Conservation (phyloP, 129 eudicot species). For the Centella asiatica region DNA sequence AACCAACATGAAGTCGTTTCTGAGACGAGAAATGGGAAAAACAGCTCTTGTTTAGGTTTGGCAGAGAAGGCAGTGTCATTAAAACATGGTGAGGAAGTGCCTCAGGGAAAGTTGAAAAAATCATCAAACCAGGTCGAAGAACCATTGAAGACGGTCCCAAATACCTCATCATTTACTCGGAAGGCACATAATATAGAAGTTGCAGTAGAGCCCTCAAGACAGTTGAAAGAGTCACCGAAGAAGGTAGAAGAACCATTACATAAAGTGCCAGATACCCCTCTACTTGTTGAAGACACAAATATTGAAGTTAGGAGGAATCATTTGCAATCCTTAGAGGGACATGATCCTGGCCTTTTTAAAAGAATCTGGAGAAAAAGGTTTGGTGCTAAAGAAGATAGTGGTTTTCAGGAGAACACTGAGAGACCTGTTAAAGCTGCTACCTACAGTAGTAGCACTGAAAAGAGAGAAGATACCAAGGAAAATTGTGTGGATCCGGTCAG, state of each 20-base stretch:
- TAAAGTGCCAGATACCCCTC: slow-evolving; percentile 17
- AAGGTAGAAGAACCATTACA: slow-evolving; percentile 4
- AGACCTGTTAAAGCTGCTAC: slow-evolving; percentile 1
- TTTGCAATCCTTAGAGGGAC: slow-evolving; percentile 15
- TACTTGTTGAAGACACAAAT: slow-evolving; percentile 22
- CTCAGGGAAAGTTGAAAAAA: slow-evolving; percentile 21
- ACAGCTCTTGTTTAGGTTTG: slow-evolving; percentile 3
- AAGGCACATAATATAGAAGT: slow-evolving; percentile 12
- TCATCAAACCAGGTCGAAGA: slow-evolving; percentile 17
- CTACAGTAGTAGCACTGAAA: slow-evolving; percentile 10
- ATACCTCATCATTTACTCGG: slow-evolving; percentile 22
- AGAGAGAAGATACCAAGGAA: slow-evolving; percentile 15
- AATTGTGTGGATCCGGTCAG: slow-evolving; percentile 16
- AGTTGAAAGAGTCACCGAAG: slow-evolving; percentile 15
- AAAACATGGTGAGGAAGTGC: slow-evolving; percentile 20
- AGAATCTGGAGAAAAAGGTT: slow-evolving; percentile 46
- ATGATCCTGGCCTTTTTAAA: slow-evolving; percentile 35
- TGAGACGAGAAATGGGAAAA: slow-evolving; percentile 23
- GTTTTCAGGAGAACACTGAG: slow-evolving; percentile 3
- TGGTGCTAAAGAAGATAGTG: slow-evolving; percentile 25
- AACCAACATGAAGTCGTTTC: slow-evolving; percentile 16
- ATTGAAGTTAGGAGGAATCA: slow-evolving; percentile 22
- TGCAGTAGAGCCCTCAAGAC: slow-evolving; percentile 19
- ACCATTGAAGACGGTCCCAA: slow-evolving; percentile 4
- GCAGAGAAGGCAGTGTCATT: slow-evolving; percentile 22